Evolutionary conservation across 345 rosid species (phyloP).

Genomic region (Rhizophora mangle): DNA sequence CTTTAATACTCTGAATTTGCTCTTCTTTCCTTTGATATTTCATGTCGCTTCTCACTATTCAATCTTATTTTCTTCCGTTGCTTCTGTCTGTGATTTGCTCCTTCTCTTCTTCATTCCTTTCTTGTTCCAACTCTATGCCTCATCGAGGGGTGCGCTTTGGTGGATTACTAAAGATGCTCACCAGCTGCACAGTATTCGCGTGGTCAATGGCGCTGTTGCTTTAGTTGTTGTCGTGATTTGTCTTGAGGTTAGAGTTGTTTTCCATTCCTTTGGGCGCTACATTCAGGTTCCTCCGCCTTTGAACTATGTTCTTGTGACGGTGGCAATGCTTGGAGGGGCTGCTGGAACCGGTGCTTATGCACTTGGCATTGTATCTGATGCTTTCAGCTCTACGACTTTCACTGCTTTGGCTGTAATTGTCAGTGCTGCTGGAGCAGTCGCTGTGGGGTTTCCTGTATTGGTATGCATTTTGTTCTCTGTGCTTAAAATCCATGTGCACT

Average conservation of each 20-base stretch:
- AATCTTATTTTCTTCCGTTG: constrained; percentile 65
- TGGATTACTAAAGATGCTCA: constrained; percentile 77
- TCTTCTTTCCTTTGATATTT: constrained; percentile 76
- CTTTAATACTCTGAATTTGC: constrained; percentile 68
- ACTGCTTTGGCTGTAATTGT: constrained; percentile 78
- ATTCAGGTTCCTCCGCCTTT: constrained; percentile 92
- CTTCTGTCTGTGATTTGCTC: constrained; percentile 65
- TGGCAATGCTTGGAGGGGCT: constrained; percentile 91
- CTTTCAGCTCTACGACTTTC: constrained; percentile 65
- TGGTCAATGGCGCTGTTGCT: constrained; percentile 89
- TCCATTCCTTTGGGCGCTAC: constrained; percentile 90
- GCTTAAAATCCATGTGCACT: background rate
- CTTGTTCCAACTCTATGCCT: constrained; percentile 82
- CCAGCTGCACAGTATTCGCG: constrained; percentile 74
- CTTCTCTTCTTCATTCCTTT: constrained; percentile 89
- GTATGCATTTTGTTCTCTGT: constrained; percentile 41
- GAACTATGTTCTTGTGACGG: constrained; percentile 82
- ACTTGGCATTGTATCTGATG: constrained; percentile 86
- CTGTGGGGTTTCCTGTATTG: constrained; percentile 84
- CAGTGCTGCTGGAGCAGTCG: constrained; percentile 90
- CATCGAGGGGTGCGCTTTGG: constrained; percentile 91
- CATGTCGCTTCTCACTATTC: constrained; percentile 87
- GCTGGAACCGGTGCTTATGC: constrained; percentile 82
- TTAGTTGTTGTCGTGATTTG: constrained; percentile 74
- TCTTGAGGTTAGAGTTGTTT: constrained; percentile 93